phyloP scores from a whole-genome alignment of 768 basidiomycete species.

The Psilocybe tampanensis region DNA sequence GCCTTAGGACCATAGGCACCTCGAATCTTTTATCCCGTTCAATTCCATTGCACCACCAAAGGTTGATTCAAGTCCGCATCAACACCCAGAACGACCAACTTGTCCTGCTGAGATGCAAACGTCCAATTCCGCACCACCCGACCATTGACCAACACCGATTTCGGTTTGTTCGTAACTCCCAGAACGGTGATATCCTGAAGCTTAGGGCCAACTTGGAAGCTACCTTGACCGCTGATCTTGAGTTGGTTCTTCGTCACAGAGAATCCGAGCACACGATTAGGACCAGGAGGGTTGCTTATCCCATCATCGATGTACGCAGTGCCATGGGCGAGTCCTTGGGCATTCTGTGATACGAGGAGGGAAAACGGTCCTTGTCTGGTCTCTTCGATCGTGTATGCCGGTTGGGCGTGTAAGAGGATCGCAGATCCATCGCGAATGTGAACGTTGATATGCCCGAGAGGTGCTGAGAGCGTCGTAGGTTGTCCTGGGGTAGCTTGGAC shows the following conservation, averaged over 20 bases:
- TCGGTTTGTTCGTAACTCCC: conserved; percentile 48
- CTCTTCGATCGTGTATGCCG: conserved; percentile 70
- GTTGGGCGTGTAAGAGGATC: conserved; percentile 61
- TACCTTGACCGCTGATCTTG: conserved; percentile 36
- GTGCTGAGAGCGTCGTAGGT: conserved; percentile 59
- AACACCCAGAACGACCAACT: conserved; percentile 42
- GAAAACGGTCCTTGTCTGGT: conserved; percentile 64
- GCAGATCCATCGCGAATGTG: conserved; percentile 73
- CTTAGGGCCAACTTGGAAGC: conserved; percentile 46
- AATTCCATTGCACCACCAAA: conserved; percentile 28
- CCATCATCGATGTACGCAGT: conserved; percentile 75
- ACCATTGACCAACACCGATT: conserved; percentile 40
- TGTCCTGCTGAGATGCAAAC: conserved; percentile 39
- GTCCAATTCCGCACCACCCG: conserved; percentile 34
- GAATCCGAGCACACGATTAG: conserved; percentile 51
- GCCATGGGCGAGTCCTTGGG: conserved; percentile 54
- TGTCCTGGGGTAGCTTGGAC: conserved; percentile 43
- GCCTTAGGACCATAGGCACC: neutral
- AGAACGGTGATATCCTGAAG: conserved; percentile 60
- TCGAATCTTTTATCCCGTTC: neutral
- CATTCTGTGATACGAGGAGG: conserved; percentile 58
- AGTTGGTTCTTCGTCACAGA: conserved; percentile 36
- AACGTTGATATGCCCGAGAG: conserved; percentile 75
- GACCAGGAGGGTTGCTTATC: conserved; percentile 58
- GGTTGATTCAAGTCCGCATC: conserved; percentile 44